A percentile compares a stretch with the other conserved stretches of the same genome.
phyloP scores from a whole-genome alignment of 345 rosid genomes.

The Abelmoschus esculentus region DNA sequence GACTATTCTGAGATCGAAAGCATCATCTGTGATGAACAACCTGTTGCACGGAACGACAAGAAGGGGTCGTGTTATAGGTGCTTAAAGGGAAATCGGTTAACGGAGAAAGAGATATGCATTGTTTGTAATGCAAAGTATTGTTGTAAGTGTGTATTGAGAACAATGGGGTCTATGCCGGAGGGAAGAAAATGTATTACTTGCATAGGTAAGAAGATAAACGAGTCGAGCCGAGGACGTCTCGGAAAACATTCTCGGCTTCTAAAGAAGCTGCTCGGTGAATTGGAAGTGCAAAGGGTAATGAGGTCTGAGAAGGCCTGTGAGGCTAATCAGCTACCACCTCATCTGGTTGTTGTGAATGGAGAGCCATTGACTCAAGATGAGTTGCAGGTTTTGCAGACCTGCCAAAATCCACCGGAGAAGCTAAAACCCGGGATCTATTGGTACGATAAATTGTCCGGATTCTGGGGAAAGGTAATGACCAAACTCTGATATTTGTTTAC shows the following conservation, averaged over 20 bases:
- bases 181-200: conserved; percentile 82
- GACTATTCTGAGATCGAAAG: conserved; percentile 28
- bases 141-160: conserved; percentile 53
- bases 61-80: conserved; percentile 79
- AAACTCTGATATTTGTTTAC: background rate
- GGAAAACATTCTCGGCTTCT: conserved; percentile 64
- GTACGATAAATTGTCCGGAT: conserved; percentile 79
- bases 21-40: conserved; percentile 20
- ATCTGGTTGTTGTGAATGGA: conserved; percentile 47
- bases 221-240: conserved; percentile 41
- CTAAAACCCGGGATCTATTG: conserved; percentile 74
- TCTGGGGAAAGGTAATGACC: conserved; percentile 81
- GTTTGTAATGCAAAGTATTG: conserved; percentile 88
- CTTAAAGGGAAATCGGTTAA: conserved; percentile 50
- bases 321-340: conserved; percentile 66
- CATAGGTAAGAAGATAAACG: conserved; percentile 55
- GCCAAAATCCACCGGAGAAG: conserved; percentile 59
- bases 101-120: conserved; percentile 69
- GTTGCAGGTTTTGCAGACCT: conserved; percentile 45
- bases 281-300: conserved; percentile 53
- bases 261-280: conserved; percentile 36
- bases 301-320: conserved; percentile 43
- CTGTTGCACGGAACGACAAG: conserved; percentile 54
- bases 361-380: conserved; percentile 39
- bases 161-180: conserved; percentile 90